A percentile compares a stretch with the other conserved stretches of the same genome.
phyloP scores from a whole-genome alignment of 83 land plant genomes.

The Thuja plicata region DNA sequence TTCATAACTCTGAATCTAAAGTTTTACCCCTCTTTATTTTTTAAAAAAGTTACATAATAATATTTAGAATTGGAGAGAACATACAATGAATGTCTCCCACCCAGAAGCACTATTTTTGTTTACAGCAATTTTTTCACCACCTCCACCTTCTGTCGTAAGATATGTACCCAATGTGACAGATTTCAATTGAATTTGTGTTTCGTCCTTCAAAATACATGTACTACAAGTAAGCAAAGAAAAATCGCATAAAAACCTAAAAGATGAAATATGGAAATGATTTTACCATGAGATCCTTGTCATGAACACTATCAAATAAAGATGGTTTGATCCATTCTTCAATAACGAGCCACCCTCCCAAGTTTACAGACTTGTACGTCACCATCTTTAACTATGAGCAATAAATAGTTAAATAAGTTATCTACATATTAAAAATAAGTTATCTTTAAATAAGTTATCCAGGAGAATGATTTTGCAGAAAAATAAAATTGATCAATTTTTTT shows the following conservation, averaged over 20 bases:
- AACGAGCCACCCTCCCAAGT: slow-evolving; percentile 74
- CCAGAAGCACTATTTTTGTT: background rate
- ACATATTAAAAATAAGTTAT: no score
- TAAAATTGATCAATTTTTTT: no score
- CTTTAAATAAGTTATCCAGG: no score
- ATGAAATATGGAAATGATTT: no score
- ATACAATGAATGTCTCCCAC: no score
- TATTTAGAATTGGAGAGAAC: no score
- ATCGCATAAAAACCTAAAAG: background rate
- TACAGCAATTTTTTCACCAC: background rate
- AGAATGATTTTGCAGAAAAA: no score
- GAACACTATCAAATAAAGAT: slow-evolving; percentile 59
- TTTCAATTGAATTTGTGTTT: slow-evolving; percentile 7
- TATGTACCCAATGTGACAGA: slow-evolving; percentile 1
- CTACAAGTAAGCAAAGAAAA: background rate
- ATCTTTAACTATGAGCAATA: no score
- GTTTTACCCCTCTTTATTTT: no score
- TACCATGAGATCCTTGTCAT: slow-evolving; percentile 57
- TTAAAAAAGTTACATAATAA: no score
- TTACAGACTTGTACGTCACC: slow-evolving; percentile 56
- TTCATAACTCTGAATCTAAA: no score
- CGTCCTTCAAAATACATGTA: background rate
- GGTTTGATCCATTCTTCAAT: slow-evolving; percentile 74
- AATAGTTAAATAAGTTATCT: no score
- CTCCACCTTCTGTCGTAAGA: slow-evolving; percentile 4